Evolutionary conservation across 2,329 filamentous ascomycete species (phyloP).

Genomic region (Nectriaceae sp.): DNA sequence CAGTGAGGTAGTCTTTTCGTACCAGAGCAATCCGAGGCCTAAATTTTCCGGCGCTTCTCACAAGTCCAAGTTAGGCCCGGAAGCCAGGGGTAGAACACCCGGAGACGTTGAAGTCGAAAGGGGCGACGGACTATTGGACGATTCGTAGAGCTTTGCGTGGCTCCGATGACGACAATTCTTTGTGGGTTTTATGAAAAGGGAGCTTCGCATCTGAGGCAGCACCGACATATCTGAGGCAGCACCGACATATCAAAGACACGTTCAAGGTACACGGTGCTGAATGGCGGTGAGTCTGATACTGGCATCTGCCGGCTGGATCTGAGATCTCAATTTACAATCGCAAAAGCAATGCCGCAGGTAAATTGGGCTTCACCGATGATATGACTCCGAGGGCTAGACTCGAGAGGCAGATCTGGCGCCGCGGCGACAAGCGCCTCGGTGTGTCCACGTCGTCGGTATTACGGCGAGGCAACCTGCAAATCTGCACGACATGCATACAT

Average conservation of each 20-base stretch:
- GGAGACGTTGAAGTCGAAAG: slow-evolving; percentile 15
- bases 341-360: slow-evolving; percentile 7
- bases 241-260: not conserved
- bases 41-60: slow-evolving; percentile 23
- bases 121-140: slow-evolving; percentile 19
- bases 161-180: slow-evolving; percentile 26
- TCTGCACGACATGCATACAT: slow-evolving; percentile 34
- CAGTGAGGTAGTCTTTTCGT: slow-evolving; percentile 23
- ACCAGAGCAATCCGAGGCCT: slow-evolving; percentile 20
- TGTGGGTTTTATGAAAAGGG: slow-evolving; percentile 11
- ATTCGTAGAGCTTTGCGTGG: slow-evolving; percentile 17
- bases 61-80: slow-evolving; percentile 23
- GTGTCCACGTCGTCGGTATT: slow-evolving; percentile 32
- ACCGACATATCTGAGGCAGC: not conserved
- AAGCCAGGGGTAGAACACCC: slow-evolving; percentile 27
- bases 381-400: slow-evolving; percentile 22
- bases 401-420: slow-evolving; percentile 25
- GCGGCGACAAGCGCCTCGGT: slow-evolving; percentile 22
- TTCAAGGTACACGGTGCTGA: not conserved
- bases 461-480: slow-evolving; percentile 23
- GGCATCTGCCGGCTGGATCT: not conserved
- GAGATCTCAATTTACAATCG: not conserved
- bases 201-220: slow-evolving; percentile 7
- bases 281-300: slow-evolving; percentile 13
- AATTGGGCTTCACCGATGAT: slow-evolving; percentile 30